These are phyloP conservation scores for Cyphellophora europaea DNA, from an alignment of 2,329 filamentous ascomycete species.

Conservation along the genomic window DNA sequence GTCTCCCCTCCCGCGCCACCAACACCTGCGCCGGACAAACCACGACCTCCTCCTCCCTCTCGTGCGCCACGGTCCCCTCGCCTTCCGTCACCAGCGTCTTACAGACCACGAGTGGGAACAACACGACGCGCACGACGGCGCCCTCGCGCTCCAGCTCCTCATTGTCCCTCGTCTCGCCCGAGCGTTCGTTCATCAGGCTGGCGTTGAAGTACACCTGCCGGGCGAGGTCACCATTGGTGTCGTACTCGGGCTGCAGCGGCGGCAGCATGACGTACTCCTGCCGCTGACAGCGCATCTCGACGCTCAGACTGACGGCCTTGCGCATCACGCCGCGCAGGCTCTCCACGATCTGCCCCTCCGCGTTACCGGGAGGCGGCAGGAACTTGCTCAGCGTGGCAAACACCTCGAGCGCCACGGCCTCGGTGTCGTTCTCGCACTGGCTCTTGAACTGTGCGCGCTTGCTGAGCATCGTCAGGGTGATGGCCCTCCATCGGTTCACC, in stretches of 20 bases:
- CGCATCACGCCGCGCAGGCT: slow-evolving; percentile 81
- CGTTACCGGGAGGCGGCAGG: slow-evolving; percentile 73
- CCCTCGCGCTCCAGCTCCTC: slow-evolving; percentile 69
- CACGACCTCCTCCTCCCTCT: slow-evolving; percentile 75
- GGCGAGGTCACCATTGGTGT: slow-evolving; percentile 79
- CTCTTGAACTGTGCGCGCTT: slow-evolving; percentile 69
- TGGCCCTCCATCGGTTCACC: slow-evolving; percentile 95
- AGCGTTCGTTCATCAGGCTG: slow-evolving; percentile 87
- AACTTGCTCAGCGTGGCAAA: slow-evolving; percentile 75
- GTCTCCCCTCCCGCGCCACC: slow-evolving; percentile 46
- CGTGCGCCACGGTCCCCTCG: slow-evolving; percentile 53
- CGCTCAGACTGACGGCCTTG: slow-evolving; percentile 78
- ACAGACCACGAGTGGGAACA: slow-evolving; percentile 95
- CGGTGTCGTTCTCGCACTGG: slow-evolving; percentile 81
- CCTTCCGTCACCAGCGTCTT: slow-evolving; percentile 64
- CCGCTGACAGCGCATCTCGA: slow-evolving; percentile 95
- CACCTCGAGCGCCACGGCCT: slow-evolving; percentile 89
- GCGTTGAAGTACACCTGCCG: slow-evolving; percentile 89
- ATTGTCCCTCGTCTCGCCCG: slow-evolving; percentile 59
- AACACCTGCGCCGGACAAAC: slow-evolving; percentile 93
- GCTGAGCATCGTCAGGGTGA: slow-evolving; percentile 81
- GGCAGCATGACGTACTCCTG: slow-evolving; percentile 99
- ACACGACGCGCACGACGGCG: slow-evolving; percentile 77
- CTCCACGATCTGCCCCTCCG: slow-evolving; percentile 70
- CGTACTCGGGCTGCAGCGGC: slow-evolving; percentile 87